phyloP scores from a whole-genome alignment of 768 basidiomycete species.

The Amylocystis lapponica region DNA sequence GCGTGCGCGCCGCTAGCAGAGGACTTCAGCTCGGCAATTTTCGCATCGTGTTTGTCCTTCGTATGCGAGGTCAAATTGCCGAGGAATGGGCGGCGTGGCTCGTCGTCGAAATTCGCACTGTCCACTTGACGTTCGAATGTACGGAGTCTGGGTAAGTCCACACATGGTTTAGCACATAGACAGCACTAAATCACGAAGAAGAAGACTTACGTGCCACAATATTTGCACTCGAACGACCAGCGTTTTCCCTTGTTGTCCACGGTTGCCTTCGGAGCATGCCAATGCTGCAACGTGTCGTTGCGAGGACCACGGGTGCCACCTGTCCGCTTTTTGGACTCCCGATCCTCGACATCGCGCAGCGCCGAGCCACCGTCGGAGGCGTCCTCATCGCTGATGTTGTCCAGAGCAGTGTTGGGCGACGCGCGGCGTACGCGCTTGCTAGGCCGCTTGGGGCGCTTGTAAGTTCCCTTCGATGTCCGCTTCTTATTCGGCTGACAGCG shows the following conservation, averaged over 20 bases:
- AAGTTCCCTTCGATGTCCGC: too few relatives aligned
- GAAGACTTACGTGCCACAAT: neutral
- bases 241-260: neutral
- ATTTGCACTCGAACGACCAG: neutral
- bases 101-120: neutral
- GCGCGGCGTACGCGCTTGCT: too few relatives aligned
- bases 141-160: neutral
- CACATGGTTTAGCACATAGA: neutral
- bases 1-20: neutral
- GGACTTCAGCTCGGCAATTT: neutral
- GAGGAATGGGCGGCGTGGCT: neutral
- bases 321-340: neutral
- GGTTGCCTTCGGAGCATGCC: neutral
- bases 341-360: neutral
- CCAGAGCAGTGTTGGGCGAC: too few relatives aligned
- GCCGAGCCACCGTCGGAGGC: neutral
- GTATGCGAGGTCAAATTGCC: conserved; percentile 2
- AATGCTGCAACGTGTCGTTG: conserved; percentile 1
- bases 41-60: neutral
- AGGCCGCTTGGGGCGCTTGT: too few relatives aligned
- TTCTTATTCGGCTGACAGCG: too few relatives aligned
- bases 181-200: too few relatives aligned
- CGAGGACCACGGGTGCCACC: neutral
- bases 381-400: neutral
- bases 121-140: neutral